A percentile compares a stretch with the other conserved stretches of the same genome.
These are phyloP conservation scores for Ceratocystis lukuohia DNA, from an alignment of 2,329 filamentous ascomycete species.

Conservation along the genomic window DNA sequence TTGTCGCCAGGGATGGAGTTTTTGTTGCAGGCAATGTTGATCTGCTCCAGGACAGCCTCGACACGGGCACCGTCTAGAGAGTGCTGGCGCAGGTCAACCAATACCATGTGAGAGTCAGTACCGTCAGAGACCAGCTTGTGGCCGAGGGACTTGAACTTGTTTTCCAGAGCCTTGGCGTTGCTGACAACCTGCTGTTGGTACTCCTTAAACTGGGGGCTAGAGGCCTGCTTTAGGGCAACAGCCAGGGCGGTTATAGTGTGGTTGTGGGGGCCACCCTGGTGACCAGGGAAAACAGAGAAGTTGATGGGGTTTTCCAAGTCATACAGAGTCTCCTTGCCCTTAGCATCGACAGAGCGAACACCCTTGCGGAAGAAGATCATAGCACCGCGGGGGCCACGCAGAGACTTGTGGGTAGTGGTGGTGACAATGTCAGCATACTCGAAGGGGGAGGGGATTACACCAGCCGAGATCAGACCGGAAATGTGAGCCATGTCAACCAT, in stretches of 20 bases:
- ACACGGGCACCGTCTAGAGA: conserved; percentile 85
- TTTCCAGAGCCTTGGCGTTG: conserved; percentile 86
- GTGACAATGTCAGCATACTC: conserved; percentile 89
- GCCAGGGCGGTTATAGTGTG: conserved; percentile 97
- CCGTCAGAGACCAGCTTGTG: conserved; percentile 93
- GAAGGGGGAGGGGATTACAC: conserved; percentile 89
- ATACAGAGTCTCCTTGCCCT: conserved; percentile 83
- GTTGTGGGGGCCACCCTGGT: conserved; percentile 98
- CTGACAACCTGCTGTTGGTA: conserved; percentile 88
- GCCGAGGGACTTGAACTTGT: conserved; percentile 69
- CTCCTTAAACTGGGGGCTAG: conserved; percentile 75
- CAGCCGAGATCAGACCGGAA: conserved; percentile 84
- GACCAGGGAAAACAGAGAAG: conserved; percentile 96
- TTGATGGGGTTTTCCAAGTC: conserved; percentile 95
- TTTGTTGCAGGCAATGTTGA: conserved; percentile 99
- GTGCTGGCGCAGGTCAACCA: conserved; percentile 81
- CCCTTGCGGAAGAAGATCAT: conserved; percentile 99
- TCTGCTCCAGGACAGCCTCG: conserved; percentile 89
- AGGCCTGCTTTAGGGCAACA: conserved; percentile 88
- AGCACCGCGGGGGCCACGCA: conserved; percentile 89
- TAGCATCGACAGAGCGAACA: conserved; percentile 75
- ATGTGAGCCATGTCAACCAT: conserved; percentile 98
- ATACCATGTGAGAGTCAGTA: conserved; percentile 95
- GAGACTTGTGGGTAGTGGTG: conserved; percentile 97
- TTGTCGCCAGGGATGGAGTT: conserved; percentile 97